phyloP scores from a whole-genome alignment of 2,329 filamentous ascomycete species.

The Fusarium globosum region DNA sequence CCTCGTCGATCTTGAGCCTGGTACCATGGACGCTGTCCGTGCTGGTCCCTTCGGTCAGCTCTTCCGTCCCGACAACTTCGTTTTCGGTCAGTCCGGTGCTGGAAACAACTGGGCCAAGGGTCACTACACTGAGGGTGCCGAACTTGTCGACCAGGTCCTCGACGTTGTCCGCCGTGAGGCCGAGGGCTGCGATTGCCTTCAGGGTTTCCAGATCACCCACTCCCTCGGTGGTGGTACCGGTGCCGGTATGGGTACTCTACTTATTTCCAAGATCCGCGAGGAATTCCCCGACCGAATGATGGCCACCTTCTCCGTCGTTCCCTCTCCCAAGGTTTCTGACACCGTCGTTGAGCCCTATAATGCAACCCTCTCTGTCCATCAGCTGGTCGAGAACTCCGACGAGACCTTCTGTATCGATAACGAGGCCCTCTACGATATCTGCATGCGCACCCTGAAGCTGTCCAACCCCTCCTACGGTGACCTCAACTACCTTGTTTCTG shows the following conservation, averaged over 20 bases:
- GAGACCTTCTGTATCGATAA: conserved; percentile 99
- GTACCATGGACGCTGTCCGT: conserved; percentile 99
- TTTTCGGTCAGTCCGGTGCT: conserved; percentile 99
- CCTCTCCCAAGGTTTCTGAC: conserved; percentile 99
- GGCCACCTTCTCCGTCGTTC: conserved; percentile 99
- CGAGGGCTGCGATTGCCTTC: conserved; percentile 98
- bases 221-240: conserved; percentile 99
- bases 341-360: conserved; percentile 99
- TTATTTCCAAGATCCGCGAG: conserved; percentile 99
- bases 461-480: conserved; percentile 98
- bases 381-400: conserved; percentile 99
- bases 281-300: conserved; percentile 99
- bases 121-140: conserved; percentile 99
- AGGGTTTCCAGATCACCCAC: conserved; percentile 99
- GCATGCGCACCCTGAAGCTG: conserved; percentile 99
- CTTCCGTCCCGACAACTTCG: conserved; percentile 99
- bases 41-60: conserved; percentile 98
- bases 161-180: conserved; percentile 99
- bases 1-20: conserved; percentile 98
- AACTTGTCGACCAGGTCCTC: conserved; percentile 97
- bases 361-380: conserved; percentile 97
- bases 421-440: conserved; percentile 99
- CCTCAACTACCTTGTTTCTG: conserved; percentile 98
- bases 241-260: conserved; percentile 99
- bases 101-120: conserved; percentile 99